These are phyloP conservation scores for Alternaria arborescens DNA, from an alignment of 2,329 filamentous ascomycete genomes.

Conservation along the genomic window DNA sequence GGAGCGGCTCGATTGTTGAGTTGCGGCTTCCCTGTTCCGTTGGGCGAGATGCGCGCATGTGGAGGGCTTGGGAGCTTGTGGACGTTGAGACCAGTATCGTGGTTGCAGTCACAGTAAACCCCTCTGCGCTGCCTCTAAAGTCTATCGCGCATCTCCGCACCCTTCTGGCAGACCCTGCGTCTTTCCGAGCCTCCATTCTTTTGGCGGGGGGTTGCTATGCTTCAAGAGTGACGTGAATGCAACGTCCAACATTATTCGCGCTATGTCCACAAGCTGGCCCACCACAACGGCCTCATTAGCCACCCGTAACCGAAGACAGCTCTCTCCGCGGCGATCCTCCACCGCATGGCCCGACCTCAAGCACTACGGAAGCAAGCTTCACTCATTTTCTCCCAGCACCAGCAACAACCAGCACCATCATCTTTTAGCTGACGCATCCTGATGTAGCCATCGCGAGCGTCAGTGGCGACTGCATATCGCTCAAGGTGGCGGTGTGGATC, in stretches of 20 bases:
- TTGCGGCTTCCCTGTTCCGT: slow-evolving; percentile 23
- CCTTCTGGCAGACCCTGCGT: slow-evolving; percentile 1
- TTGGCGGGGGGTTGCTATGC: slow-evolving; percentile 4
- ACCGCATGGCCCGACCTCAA: not conserved
- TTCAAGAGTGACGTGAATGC: slow-evolving; percentile 17
- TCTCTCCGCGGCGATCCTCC: slow-evolving; percentile 19
- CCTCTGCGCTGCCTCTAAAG: not conserved
- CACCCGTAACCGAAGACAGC: slow-evolving; percentile 17
- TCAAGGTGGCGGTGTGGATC: not conserved
- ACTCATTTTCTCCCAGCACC: not conserved
- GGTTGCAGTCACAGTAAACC: not conserved
- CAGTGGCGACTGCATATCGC: not conserved
- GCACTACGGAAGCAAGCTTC: not conserved
- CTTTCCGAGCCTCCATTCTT: slow-evolving; percentile 9
- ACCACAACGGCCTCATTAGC: slow-evolving; percentile 7
- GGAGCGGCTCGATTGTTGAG: slow-evolving; percentile 15
- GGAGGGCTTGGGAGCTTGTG: slow-evolving; percentile 7
- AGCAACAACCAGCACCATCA: not conserved
- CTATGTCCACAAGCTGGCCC: slow-evolving; percentile 1
- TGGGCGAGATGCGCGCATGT: slow-evolving; percentile 9
- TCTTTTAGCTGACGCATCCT: not conserved
- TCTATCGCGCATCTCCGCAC: slow-evolving; percentile 15
- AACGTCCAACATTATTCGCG: slow-evolving; percentile 10
- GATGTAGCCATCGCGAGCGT: not conserved
- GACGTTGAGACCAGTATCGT: not conserved